These are phyloP conservation scores for Trichophyton benhamiae DNA, from an alignment of 2,329 filamentous ascomycete species.

Conservation along the genomic window DNA sequence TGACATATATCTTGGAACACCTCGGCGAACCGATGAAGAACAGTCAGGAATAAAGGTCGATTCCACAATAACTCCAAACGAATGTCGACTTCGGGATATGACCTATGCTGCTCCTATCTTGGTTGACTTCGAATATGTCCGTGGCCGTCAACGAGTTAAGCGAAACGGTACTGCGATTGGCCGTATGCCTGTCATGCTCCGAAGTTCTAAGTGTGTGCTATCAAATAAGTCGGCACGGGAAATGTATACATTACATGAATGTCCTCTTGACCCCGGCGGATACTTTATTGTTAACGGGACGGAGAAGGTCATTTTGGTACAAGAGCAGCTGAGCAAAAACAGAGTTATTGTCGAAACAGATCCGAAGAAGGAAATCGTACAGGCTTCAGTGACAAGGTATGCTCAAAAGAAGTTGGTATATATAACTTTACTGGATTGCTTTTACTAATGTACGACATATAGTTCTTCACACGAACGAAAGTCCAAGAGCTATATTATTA, in stretches of 20 bases:
- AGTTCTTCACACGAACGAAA: conserved; percentile 96
- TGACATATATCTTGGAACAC: conserved; percentile 75
- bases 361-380: conserved; percentile 81
- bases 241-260: conserved; percentile 90
- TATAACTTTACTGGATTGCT: neutral
- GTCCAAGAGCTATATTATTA: conserved; percentile 88
- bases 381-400: conserved; percentile 74
- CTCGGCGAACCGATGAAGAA: conserved; percentile 64
- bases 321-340: conserved; percentile 98
- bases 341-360: conserved; percentile 93
- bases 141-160: conserved; percentile 64
- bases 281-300: conserved; percentile 98
- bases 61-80: conserved; percentile 70
- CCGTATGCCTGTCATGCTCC: conserved; percentile 90
- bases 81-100: conserved; percentile 90
- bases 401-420: neutral
- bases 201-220: conserved; percentile 85
- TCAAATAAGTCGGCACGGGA: conserved; percentile 70
- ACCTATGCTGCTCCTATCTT: conserved; percentile 94
- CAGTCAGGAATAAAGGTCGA: conserved; percentile 47
- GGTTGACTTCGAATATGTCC: conserved; percentile 81
- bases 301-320: conserved; percentile 96
- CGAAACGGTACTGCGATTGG: conserved; percentile 68
- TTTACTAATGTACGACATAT: neutral
- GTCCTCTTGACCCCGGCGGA: conserved; percentile 85